A percentile compares a stretch with the other conserved stretches of the same genome.
phyloP scores from a whole-genome alignment of 2,329 filamentous ascomycete species.

The Torrubiella hemipterigena region DNA sequence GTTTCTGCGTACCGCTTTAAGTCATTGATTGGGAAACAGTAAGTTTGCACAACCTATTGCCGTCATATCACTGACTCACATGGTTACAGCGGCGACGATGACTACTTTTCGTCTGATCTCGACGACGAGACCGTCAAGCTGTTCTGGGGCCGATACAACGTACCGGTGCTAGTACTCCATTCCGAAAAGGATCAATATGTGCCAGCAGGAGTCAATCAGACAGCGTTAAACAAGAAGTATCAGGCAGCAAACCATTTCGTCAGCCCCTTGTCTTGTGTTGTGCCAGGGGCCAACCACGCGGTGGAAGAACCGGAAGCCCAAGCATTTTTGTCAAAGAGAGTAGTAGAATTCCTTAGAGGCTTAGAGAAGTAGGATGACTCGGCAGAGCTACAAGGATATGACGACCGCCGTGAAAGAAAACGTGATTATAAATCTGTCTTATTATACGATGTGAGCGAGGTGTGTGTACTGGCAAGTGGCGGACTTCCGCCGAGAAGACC shows the following conservation, averaged over 20 bases:
- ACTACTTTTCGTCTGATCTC: constrained; percentile 81
- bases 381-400: too few relatives aligned
- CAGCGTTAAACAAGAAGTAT: constrained; percentile 46
- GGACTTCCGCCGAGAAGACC: too few relatives aligned
- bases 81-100: constrained; percentile 54
- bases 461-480: too few relatives aligned
- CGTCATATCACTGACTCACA: background rate
- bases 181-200: constrained; percentile 57
- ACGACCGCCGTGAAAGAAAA: too few relatives aligned
- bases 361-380: too few relatives aligned
- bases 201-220: constrained; percentile 44
- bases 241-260: constrained; percentile 28
- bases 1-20: constrained; percentile 41
- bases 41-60: constrained; percentile 12
- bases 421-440: too few relatives aligned
- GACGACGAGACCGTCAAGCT: constrained; percentile 36
- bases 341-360: constrained; percentile 38
- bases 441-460: too few relatives aligned
- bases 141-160: constrained; percentile 55
- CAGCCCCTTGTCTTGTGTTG: constrained; percentile 38
- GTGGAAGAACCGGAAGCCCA: constrained; percentile 33
- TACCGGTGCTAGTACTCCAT: constrained; percentile 51
- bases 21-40: constrained; percentile 38
- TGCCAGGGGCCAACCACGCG: constrained; percentile 40
- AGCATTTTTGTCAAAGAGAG: constrained; percentile 35